These are phyloP conservation scores for Coniochaeta ligniaria DNA, from an alignment of 2,329 filamentous ascomycete genomes.

Conservation along the genomic window DNA sequence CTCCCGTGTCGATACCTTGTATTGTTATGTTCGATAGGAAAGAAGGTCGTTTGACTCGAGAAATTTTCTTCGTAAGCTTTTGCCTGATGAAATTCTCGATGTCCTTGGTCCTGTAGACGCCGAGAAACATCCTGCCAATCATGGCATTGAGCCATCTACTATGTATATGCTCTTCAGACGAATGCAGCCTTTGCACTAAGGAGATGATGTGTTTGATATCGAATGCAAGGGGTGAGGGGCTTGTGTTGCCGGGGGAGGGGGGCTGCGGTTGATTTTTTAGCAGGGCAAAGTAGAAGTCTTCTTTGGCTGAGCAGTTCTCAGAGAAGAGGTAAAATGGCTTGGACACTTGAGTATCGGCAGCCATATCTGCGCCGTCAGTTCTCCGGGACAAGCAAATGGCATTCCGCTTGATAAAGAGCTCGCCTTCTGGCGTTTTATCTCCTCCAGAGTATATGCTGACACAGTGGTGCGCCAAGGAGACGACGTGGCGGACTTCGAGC, in stretches of 20 bases:
- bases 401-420: constrained; percentile 93
- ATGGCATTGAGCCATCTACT: constrained; percentile 92
- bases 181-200: constrained; percentile 83
- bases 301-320: constrained; percentile 91
- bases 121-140: constrained; percentile 80
- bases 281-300: constrained; percentile 95
- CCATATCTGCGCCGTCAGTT: constrained; percentile 42
- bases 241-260: constrained; percentile 44
- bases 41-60: constrained; percentile 82
- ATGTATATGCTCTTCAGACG: constrained; percentile 83
- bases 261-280: constrained; percentile 71
- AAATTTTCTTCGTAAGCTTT: constrained; percentile 94
- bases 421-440: constrained; percentile 74
- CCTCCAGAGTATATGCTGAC: constrained; percentile 80
- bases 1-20: constrained; percentile 76
- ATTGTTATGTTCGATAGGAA: constrained; percentile 84
- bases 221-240: constrained; percentile 67
- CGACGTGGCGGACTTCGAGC: constrained; percentile 91
- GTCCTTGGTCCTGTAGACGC: constrained; percentile 76
- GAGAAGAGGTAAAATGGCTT: constrained; percentile 93
- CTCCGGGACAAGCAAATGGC: constrained; percentile 74
- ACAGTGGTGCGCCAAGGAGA: constrained; percentile 82
- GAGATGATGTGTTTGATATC: constrained; percentile 82
- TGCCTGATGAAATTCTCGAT: constrained; percentile 71
- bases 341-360: constrained; percentile 50